Evolutionary conservation across 208 protist species (phyloP).

Genomic region (Trypanosoma caninum): DNA sequence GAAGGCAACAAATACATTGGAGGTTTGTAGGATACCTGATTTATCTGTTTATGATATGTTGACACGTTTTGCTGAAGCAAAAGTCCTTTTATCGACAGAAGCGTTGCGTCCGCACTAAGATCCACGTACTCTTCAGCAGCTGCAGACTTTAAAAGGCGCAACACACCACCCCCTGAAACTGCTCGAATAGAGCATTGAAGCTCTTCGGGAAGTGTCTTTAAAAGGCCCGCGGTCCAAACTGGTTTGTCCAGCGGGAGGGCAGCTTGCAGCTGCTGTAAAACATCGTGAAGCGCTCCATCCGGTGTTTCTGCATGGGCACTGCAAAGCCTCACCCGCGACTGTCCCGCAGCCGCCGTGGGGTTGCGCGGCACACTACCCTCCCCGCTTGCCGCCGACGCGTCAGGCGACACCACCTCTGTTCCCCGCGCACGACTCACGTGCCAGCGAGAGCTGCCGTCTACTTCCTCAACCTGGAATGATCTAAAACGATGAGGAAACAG

Average conservation of each 20-base stretch:
- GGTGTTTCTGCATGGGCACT: neutral
- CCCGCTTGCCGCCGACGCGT: neutral
- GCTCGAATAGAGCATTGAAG: slow-evolving; percentile 22
- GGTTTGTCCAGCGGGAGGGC: slow-evolving; percentile 7
- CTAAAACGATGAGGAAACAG: slow-evolving; percentile 45
- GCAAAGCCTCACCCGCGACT: neutral
- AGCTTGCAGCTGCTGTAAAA: slow-evolving; percentile 10
- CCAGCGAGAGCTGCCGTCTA: slow-evolving; percentile 35
- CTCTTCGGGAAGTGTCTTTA: slow-evolving; percentile 23
- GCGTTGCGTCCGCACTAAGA: slow-evolving; percentile 17
- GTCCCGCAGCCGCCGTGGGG: too few species aligned
- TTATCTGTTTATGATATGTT: slow-evolving; percentile 1
- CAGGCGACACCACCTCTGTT: too few species aligned
- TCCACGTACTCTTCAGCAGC: slow-evolving; percentile 19
- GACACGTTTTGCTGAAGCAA: neutral
- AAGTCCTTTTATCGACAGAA: slow-evolving; percentile 16
- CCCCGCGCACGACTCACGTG: slow-evolving; percentile 11
- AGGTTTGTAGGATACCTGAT: neutral
- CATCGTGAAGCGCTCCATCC: neutral
- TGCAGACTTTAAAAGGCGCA: slow-evolving; percentile 42
- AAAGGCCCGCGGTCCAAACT: slow-evolving; percentile 27
- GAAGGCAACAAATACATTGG: neutral
- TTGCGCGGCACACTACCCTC: neutral
- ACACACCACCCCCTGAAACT: slow-evolving; percentile 21
- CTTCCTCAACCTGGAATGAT: slow-evolving; percentile 25